These are phyloP conservation scores for Rubroshorea leprosula DNA, from an alignment of 345 rosid genomes.

Conservation along the genomic window DNA sequence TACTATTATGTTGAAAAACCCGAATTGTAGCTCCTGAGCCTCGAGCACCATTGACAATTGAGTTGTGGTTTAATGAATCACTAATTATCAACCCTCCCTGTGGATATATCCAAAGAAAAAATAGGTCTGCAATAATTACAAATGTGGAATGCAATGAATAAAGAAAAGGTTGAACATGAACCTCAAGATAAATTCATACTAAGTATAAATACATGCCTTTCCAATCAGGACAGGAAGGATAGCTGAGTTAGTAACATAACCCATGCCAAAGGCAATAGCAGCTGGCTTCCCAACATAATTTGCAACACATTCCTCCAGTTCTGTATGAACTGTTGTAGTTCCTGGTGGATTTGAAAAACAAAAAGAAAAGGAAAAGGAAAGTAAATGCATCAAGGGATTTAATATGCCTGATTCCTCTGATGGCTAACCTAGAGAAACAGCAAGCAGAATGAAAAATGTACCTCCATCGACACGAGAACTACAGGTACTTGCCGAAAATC, in stretches of 20 bases:
- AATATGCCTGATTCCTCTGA: background rate
- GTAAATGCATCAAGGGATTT: background rate
- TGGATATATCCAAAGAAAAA: background rate
- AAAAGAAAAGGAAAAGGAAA: no score
- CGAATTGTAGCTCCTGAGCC: conserved; percentile 95
- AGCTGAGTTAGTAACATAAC: conserved; percentile 79
- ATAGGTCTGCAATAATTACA: conserved; percentile 10
- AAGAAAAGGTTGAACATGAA: background rate
- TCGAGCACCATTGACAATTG: conserved; percentile 93
- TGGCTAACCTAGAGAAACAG: background rate
- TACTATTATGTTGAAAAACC: conserved; percentile 92
- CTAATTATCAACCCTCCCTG: conserved; percentile 92
- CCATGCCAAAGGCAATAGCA: conserved; percentile 88
- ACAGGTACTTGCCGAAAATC: conserved; percentile 78
- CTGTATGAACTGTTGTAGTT: conserved; percentile 64
- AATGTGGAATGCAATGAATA: conserved; percentile 5
- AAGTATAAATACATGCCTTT: conserved; percentile 42
- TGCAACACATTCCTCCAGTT: conserved; percentile 80
- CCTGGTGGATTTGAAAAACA: conserved; percentile 38
- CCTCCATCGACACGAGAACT: conserved; percentile 93
- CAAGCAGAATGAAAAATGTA: conserved; percentile 14
- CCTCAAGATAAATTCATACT: background rate
- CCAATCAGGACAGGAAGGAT: conserved; percentile 84
- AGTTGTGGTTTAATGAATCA: conserved; percentile 94
- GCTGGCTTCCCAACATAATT: conserved; percentile 87